Evolutionary conservation across 2,329 filamentous ascomycete species (phyloP).

Genomic region (Tolypocladium paradoxum): DNA sequence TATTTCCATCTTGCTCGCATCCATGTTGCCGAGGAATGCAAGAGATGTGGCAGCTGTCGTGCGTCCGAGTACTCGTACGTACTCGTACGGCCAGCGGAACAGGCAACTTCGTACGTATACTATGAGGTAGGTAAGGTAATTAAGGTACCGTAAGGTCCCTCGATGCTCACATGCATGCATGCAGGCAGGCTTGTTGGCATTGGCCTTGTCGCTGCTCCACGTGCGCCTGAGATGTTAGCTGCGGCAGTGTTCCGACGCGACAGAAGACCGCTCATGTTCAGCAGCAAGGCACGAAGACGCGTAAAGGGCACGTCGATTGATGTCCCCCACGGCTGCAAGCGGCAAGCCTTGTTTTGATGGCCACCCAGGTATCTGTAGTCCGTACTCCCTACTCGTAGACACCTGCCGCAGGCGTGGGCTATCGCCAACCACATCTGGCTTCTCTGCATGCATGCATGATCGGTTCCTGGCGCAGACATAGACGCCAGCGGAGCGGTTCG

Average conservation of each 20-base stretch:
- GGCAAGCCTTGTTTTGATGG: neutral
- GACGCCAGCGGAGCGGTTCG: neutral
- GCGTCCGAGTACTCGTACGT: too few species aligned
- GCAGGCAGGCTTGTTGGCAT: neutral
- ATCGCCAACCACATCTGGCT: neutral
- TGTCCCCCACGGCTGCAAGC: too few species aligned
- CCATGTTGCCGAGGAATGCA: neutral
- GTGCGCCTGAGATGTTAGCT: neutral
- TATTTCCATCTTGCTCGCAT: neutral
- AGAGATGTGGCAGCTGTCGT: neutral
- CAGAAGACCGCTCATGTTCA: neutral
- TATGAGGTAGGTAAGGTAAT: neutral
- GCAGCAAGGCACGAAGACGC: neutral
- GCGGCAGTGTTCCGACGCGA: neutral
- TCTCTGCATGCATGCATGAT: neutral
- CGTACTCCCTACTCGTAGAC: too few species aligned
- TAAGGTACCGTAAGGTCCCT: neutral
- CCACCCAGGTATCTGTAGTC: too few species aligned
- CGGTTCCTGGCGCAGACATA: slow-evolving; percentile 1
- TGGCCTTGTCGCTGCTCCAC: neutral
- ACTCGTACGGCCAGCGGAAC: too few species aligned
- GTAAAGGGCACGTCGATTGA: neutral
- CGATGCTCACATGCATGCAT: neutral
- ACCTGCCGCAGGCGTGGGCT: neutral
- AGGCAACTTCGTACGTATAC: too few species aligned